Conservation (phyloP, 495 filamentous ascomycete species). For the Neurospora sp. region DNA sequence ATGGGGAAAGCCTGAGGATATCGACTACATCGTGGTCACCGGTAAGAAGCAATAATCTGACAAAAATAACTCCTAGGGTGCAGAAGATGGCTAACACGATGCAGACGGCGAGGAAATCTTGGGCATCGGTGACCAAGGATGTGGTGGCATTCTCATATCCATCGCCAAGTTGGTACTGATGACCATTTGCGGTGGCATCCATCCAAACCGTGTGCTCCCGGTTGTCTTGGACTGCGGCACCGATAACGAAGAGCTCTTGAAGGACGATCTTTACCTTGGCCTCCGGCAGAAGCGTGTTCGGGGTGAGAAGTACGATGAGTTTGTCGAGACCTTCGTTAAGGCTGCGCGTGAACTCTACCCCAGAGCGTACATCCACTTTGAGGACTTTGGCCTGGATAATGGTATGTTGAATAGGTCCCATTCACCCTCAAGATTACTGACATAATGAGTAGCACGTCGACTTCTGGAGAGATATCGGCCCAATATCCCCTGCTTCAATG, state of each 20-base stretch:
- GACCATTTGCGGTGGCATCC: constrained; percentile 76
- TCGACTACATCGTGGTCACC: constrained; percentile 85
- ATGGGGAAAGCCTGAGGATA: constrained; percentile 61
- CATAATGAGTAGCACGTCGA: constrained; percentile 33
- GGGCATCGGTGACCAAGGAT: constrained; percentile 87
- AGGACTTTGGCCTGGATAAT: constrained; percentile 49
- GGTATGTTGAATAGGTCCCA: constrained; percentile 19
- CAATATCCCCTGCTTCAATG: constrained; percentile 77
- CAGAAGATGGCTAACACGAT: neutral
- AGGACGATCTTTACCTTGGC: constrained; percentile 77
- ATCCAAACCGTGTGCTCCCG: constrained; percentile 68
- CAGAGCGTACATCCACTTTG: constrained; percentile 76
- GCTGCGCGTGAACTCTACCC: constrained; percentile 61
- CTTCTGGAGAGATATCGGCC: constrained; percentile 66
- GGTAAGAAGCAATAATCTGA: constrained; percentile 29
- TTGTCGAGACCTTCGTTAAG: constrained; percentile 66
- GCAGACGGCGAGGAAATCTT: constrained; percentile 55
- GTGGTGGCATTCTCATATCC: constrained; percentile 76
- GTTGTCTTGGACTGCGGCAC: constrained; percentile 87
- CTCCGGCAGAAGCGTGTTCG: constrained; percentile 53
- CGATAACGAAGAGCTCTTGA: constrained; percentile 64
- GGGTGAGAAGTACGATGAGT: constrained; percentile 68
- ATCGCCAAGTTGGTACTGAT: constrained; percentile 75
- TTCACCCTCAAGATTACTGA: neutral
- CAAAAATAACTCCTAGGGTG: neutral